phyloP scores from a whole-genome alignment of 495 filamentous ascomycete species.

The Penicillium subrubescens region DNA sequence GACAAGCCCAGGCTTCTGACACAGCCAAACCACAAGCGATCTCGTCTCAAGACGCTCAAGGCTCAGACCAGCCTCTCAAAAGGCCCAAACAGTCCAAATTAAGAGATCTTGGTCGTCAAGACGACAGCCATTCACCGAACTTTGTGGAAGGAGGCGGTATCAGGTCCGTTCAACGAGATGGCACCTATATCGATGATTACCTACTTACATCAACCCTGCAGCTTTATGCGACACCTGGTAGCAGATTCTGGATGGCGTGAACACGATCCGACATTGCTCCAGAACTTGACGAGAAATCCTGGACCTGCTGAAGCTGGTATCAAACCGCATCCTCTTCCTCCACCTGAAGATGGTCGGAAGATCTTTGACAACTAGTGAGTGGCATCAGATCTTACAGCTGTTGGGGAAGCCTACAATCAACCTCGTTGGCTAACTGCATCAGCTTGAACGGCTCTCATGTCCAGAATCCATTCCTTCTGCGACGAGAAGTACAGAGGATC shows the following conservation, averaged over 20 bases:
- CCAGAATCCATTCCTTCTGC: conserved; percentile 32
- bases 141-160: conserved; percentile 29
- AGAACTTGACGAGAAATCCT: conserved; percentile 22
- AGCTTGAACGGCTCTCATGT: conserved; percentile 31
- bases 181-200: background rate
- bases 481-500: conserved; percentile 20
- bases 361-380: conserved; percentile 34
- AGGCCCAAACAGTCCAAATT: background rate
- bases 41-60: background rate
- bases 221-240: conserved; percentile 32
- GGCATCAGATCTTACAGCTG: too few species aligned
- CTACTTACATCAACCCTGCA: background rate
- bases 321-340: conserved; percentile 22
- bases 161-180: conserved; percentile 14
- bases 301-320: conserved; percentile 21
- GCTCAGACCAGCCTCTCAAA: background rate
- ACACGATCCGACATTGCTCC: conserved; percentile 27
- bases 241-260: conserved; percentile 30
- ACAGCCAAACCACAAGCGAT: background rate
- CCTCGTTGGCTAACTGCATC: background rate
- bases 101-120: background rate
- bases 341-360: conserved; percentile 13
- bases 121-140: conserved; percentile 17
- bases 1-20: background rate
- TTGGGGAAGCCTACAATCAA: too few species aligned